Evolutionary conservation across 257 asterid species (phyloP), one percentile per base, ranked within the genome.

Genomic region (Lithospermum erythrorhizon): DNA sequence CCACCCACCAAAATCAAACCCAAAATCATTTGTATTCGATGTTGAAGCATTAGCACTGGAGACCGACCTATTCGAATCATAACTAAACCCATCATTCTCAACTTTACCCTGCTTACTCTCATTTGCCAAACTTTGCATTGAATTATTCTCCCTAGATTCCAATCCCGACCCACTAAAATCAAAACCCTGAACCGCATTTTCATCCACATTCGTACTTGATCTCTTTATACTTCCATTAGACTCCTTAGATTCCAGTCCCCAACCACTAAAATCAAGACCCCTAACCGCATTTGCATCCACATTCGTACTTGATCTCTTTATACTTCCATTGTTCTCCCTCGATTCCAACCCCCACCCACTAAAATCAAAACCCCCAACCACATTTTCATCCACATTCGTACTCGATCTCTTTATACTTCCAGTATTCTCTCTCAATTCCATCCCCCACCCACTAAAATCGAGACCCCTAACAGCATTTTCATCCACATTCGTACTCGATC

Each of bases 91-190:
- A 29, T 59, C 71, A 64, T 37, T 77, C 27, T 64, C 75, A 59
- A 66, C 65, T 64, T 73, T 63, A 45, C 25, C 70, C 56, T 55
- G 78, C 80, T 64, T 76, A 69, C 60, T 69, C 54, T 35, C 73
- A 75, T 70, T 77, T 19, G 17, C 49, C 49, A 41, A 3, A 41
- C 49, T 13, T 68, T 3, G 17, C 4, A 3, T 14, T 1, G 49
- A 41, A 41, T 41, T 41, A 41, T 11, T 11, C 17, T 41, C 49
- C 11, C 15, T 13, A 41, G 2, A 14, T 13, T 41, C 49, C 49
- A 41, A 11, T 41, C 49, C 47, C 47, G 14, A 59, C 58, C 59
- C 75, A 59, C 65, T 30, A 60, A 49, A 66, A 51, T 73, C 81
- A 57, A 76, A 61, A 57, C 61, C 58, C 58, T 53, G 5, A 17